These are phyloP conservation scores for Solanum appendiculatum DNA, from an alignment of 257 asterid species.

Conservation along the genomic window DNA sequence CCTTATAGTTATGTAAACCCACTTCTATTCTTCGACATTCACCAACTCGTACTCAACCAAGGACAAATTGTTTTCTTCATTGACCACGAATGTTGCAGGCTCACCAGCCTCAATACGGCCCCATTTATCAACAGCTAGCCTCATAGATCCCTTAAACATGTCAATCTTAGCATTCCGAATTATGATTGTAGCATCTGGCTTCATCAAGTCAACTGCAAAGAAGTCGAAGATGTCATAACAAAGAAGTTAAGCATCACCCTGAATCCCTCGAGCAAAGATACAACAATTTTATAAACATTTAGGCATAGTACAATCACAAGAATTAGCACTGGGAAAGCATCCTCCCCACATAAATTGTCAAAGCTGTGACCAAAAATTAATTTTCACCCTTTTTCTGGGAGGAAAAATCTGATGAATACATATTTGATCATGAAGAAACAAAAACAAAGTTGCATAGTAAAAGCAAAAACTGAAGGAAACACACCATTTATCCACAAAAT, in stretches of 20 bases:
- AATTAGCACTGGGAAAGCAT: background rate
- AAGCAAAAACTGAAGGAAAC: background rate
- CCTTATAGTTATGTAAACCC: background rate
- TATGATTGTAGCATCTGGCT: slow-evolving; percentile 42
- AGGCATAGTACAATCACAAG: background rate
- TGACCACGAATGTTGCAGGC: slow-evolving; percentile 53
- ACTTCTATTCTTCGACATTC: slow-evolving; percentile 30
- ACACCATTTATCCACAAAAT: background rate
- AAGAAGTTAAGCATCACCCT: background rate
- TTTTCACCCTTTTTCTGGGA: background rate
- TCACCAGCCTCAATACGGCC: slow-evolving; percentile 67
- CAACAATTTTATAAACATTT: background rate
- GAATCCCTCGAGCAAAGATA: background rate
- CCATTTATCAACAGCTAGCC: slow-evolving; percentile 78
- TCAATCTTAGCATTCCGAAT: slow-evolving; percentile 71
- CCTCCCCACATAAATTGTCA: background rate
- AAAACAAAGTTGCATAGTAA: background rate
- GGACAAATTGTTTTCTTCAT: slow-evolving; percentile 73
- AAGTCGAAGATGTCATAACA: background rate
- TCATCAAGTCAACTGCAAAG: slow-evolving; percentile 62
- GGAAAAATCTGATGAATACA: background rate
- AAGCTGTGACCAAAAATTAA: background rate
- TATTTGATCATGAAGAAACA: background rate
- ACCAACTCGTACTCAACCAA: slow-evolving; percentile 77
- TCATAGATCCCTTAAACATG: slow-evolving; percentile 80